phyloP scores from a whole-genome alignment of 1,284 basidiomycete genomes.

The Heterobasidion occidentale region DNA sequence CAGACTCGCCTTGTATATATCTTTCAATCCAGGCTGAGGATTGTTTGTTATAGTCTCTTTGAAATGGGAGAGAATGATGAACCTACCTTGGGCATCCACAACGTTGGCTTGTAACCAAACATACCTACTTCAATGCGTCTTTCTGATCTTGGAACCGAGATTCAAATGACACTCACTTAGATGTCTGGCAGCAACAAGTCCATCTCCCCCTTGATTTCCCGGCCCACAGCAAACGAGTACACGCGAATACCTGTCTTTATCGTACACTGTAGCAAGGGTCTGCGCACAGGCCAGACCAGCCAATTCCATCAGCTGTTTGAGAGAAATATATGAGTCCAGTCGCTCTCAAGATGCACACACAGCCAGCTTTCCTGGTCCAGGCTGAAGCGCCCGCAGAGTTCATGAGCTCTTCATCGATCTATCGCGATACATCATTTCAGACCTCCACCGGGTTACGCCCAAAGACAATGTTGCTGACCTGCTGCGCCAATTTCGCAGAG shows the following conservation, averaged over 20 bases:
- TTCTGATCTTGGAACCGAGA: neutral
- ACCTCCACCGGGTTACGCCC: slow-evolving; percentile 1
- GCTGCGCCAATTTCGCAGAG: slow-evolving; percentile 74
- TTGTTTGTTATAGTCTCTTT: neutral
- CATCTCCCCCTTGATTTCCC: slow-evolving; percentile 97
- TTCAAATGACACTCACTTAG: slow-evolving; percentile 45
- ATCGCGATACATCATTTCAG: slow-evolving; percentile 1
- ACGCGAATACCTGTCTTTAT: slow-evolving; percentile 52
- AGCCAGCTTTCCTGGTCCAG: slow-evolving; percentile 67
- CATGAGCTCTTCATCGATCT: slow-evolving; percentile 96
- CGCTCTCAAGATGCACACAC: neutral
- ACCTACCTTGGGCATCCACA: slow-evolving; percentile 88
- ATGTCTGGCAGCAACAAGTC: slow-evolving; percentile 93
- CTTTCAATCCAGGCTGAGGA: slow-evolving; percentile 76
- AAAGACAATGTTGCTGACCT: slow-evolving; percentile 34
- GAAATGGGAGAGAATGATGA: neutral
- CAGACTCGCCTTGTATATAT: slow-evolving; percentile 67
- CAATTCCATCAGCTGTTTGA: slow-evolving; percentile 85
- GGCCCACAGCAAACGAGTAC: slow-evolving; percentile 95
- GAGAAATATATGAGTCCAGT: neutral
- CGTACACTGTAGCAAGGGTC: slow-evolving; percentile 73
- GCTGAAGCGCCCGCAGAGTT: slow-evolving; percentile 78
- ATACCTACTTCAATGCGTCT: slow-evolving; percentile 44
- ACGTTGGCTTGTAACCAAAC: slow-evolving; percentile 80
- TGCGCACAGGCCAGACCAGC: slow-evolving; percentile 97